phyloP scores from a whole-genome alignment of 2,329 filamentous ascomycete species.

The Curvularia eragrostidis region DNA sequence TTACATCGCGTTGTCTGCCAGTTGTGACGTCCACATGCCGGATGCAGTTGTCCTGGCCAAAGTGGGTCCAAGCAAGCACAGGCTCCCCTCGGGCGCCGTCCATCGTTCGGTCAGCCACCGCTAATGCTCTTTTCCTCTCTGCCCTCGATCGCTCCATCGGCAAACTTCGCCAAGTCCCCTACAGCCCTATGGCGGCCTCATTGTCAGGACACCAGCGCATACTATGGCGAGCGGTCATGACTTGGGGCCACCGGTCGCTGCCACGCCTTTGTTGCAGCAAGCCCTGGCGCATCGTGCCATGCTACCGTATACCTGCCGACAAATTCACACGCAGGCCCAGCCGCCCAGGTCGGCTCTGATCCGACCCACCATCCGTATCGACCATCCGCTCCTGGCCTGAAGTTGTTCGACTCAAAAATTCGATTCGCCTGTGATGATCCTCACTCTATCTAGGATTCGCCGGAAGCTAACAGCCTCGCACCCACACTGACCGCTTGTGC shows the following conservation, averaged over 20 bases:
- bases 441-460: slow-evolving; percentile 2
- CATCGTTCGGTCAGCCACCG: slow-evolving; percentile 17
- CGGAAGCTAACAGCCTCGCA: slow-evolving; percentile 4
- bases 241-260: not conserved
- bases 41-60: slow-evolving; percentile 14
- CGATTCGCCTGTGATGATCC: slow-evolving; percentile 8
- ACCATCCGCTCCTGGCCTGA: slow-evolving; percentile 8
- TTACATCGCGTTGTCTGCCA: slow-evolving; percentile 29
- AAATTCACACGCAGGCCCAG: slow-evolving; percentile 10
- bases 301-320: slow-evolving; percentile 4
- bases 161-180: slow-evolving; percentile 11
- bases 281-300: slow-evolving; percentile 14
- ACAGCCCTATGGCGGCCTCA: not conserved
- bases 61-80: slow-evolving; percentile 17
- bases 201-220: not conserved
- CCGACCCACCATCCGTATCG: slow-evolving; percentile 23
- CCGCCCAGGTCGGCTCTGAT: slow-evolving; percentile 18
- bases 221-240: not conserved
- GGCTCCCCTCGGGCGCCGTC: not conserved
- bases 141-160: not conserved
- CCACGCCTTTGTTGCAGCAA: slow-evolving; percentile 9
- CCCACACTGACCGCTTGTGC: slow-evolving; percentile 2
- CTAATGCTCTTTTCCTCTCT: slow-evolving; percentile 5
- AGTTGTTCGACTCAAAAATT: slow-evolving; percentile 9
- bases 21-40: slow-evolving; percentile 19